Percentiles rank a stretch among this genome's conserved stretches.
These are phyloP conservation scores for Phytopythium vexans DNA, from an alignment of 352 stramenopile genomes.

Conservation along the genomic window DNA sequence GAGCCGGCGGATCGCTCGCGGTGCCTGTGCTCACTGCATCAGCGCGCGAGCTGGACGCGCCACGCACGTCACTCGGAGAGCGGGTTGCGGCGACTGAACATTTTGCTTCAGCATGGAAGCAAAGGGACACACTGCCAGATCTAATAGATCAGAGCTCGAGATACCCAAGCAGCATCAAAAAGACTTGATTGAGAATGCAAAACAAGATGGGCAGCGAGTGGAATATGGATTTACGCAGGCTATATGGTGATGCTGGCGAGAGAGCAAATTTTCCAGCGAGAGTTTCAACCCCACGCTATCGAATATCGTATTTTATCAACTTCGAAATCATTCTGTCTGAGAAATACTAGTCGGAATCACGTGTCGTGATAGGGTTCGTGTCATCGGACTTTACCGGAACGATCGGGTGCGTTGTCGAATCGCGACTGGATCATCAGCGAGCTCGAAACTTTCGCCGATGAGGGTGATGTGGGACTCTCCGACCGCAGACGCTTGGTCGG, in stretches of 20 bases:
- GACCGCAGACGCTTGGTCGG: background rate
- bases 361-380: background rate
- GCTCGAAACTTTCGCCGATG: background rate
- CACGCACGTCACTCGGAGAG: background rate
- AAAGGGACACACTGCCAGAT: too few species aligned
- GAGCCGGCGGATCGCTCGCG: too few species aligned
- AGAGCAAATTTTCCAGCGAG: background rate
- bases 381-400: conserved; percentile 1
- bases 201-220: background rate
- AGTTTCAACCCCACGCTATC: too few species aligned
- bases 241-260: background rate
- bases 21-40: too few species aligned
- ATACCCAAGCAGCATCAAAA: too few species aligned
- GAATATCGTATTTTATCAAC: too few species aligned
- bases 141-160: background rate
- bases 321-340: too few species aligned
- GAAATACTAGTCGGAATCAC: too few species aligned
- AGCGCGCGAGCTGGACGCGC: background rate
- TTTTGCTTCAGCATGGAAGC: background rate
- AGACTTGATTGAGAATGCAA: too few species aligned
- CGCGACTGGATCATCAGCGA: too few species aligned
- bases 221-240: conserved; percentile 1
- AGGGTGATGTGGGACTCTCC: background rate
- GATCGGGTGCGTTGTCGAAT: background rate
- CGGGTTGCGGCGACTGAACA: too few species aligned